Evolutionary conservation across 768 basidiomycete species (phyloP).

Genomic region (Lentinula lateritia): DNA sequence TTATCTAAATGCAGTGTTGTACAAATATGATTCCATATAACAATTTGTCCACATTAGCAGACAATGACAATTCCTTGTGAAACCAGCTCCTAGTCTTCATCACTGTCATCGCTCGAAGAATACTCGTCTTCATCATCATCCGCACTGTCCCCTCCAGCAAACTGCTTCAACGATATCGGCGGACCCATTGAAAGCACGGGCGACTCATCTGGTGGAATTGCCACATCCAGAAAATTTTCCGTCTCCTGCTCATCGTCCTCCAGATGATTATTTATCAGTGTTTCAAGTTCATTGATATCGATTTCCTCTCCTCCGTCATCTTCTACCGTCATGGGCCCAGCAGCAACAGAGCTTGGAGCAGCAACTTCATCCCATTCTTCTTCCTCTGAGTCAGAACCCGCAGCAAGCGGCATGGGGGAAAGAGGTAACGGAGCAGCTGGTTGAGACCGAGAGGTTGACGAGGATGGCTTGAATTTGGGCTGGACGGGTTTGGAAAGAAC

Average conservation of each 20-base stretch:
- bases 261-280: slow-evolving; percentile 32
- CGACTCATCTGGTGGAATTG: slow-evolving; percentile 27
- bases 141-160: slow-evolving; percentile 31
- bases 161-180: slow-evolving; percentile 47
- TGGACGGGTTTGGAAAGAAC: not conserved
- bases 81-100: slow-evolving; percentile 33
- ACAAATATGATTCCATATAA: not conserved
- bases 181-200: slow-evolving; percentile 16
- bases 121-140: slow-evolving; percentile 47
- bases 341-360: slow-evolving; percentile 12
- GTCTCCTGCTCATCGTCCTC: slow-evolving; percentile 20
- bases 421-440: slow-evolving; percentile 16
- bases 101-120: slow-evolving; percentile 50
- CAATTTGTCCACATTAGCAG: not conserved
- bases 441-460: slow-evolving; percentile 1
- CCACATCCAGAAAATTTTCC: slow-evolving; percentile 41
- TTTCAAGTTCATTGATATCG: slow-evolving; percentile 32
- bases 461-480: not conserved
- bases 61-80: not conserved
- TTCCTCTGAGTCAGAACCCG: slow-evolving; percentile 25
- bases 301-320: slow-evolving; percentile 23
- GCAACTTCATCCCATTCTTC: slow-evolving; percentile 52
- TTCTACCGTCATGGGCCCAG: slow-evolving; percentile 10
- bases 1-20: not conserved
- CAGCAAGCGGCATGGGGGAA: slow-evolving; percentile 15